phyloP scores from a whole-genome alignment of 306 rosid species.

The Sindora glabra region DNA sequence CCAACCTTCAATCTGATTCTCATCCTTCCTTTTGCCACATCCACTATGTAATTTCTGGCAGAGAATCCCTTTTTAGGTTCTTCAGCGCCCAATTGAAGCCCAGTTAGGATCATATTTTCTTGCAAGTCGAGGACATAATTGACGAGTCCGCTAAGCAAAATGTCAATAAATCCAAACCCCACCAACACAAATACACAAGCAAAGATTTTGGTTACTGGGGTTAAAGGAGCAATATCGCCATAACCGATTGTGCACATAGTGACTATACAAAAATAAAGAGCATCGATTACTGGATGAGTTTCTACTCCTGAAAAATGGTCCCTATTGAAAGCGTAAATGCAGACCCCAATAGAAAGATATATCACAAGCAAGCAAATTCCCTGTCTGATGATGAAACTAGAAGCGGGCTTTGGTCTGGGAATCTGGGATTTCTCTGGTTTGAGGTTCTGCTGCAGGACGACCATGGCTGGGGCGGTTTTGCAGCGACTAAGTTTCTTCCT shows the following conservation, averaged over 20 bases:
- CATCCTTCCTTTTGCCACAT: conserved; percentile 84
- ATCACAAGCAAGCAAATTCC: conserved; percentile 42
- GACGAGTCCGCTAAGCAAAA: conserved; percentile 70
- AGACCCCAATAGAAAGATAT: conserved; percentile 56
- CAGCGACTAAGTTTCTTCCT: conserved; percentile 56
- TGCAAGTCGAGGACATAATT: conserved; percentile 68
- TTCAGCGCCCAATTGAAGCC: conserved; percentile 29
- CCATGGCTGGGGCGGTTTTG: conserved; percentile 77
- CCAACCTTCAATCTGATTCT: conserved; percentile 76
- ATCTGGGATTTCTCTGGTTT: conserved; percentile 27
- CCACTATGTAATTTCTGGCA: conserved; percentile 54
- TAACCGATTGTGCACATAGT: conserved; percentile 88
- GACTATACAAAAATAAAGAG: conserved; percentile 73
- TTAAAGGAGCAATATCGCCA: conserved; percentile 64
- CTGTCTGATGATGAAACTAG: conserved; percentile 52
- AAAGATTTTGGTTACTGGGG: conserved; percentile 47
- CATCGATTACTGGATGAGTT: conserved; percentile 69
- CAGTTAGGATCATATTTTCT: conserved; percentile 49
- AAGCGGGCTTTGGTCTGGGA: conserved; percentile 29
- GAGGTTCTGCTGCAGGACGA: conserved; percentile 29
- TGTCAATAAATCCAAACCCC: conserved; percentile 74
- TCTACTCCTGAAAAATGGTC: conserved; percentile 53
- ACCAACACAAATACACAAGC: conserved; percentile 70
- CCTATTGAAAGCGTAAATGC: conserved; percentile 55
- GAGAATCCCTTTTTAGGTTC: conserved; percentile 29